phyloP scores from a whole-genome alignment of 352 stramenopile genomes.

The Phytophthora multivora region DNA sequence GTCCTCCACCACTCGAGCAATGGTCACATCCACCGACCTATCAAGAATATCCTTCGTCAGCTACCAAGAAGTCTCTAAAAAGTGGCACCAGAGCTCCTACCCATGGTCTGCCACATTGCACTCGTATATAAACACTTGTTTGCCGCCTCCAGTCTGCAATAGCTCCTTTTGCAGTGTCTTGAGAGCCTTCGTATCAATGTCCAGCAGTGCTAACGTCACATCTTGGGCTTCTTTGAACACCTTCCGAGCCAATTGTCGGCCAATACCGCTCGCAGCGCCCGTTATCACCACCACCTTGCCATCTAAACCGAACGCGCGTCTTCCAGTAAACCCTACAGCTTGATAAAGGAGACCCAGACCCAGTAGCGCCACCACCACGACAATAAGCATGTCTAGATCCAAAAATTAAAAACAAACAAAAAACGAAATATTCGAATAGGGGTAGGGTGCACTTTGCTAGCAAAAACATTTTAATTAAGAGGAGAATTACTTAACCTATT shows the following conservation, averaged over 20 bases:
- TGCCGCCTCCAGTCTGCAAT: neutral
- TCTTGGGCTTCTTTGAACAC: constrained; percentile 29
- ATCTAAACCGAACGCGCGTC: constrained; percentile 44
- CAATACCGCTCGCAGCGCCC: constrained; percentile 63
- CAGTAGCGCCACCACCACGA: constrained; percentile 3
- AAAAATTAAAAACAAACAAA: too few species aligned
- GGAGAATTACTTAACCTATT: neutral
- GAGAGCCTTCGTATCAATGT: constrained; percentile 59
- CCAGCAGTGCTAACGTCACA: constrained; percentile 63
- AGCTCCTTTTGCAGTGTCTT: constrained; percentile 31
- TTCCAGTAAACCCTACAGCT: neutral
- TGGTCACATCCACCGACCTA: constrained; percentile 42
- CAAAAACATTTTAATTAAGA: too few species aligned
- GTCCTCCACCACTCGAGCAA: constrained; percentile 31
- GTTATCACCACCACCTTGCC: constrained; percentile 70
- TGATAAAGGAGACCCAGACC: constrained; percentile 11
- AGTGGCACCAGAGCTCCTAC: constrained; percentile 31
- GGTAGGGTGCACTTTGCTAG: too few species aligned
- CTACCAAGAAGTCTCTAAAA: constrained; percentile 1
- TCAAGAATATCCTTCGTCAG: neutral
- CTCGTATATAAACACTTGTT: constrained; percentile 43
- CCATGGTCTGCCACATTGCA: constrained; percentile 70
- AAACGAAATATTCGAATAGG: too few species aligned
- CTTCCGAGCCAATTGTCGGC: constrained; percentile 43
- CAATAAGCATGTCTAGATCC: neutral